Conservation (phyloP, 2,329 filamentous ascomycete species). For the Colletotrichum graminicola region DNA sequence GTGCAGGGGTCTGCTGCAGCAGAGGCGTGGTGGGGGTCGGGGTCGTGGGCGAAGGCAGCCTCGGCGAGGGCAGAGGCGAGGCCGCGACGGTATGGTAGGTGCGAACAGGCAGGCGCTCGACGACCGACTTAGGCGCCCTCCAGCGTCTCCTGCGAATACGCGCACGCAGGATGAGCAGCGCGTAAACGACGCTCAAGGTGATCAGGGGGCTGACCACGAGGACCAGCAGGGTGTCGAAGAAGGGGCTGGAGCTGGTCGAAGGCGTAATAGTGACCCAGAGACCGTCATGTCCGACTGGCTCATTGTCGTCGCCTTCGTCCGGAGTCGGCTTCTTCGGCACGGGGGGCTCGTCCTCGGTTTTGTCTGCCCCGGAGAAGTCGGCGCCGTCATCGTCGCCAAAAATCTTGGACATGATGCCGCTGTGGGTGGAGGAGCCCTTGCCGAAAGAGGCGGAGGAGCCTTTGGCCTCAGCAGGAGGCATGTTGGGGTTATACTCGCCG, state of each 20-base stretch:
- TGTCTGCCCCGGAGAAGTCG: constrained; percentile 46
- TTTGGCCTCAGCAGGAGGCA: constrained; percentile 50
- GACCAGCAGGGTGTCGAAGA: constrained; percentile 96
- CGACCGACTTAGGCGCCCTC: constrained; percentile 97
- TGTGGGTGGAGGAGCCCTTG: constrained; percentile 31
- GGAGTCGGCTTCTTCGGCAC: constrained; percentile 44
- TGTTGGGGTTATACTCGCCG: constrained; percentile 70
- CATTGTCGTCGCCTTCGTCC: constrained; percentile 43
- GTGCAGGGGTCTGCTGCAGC: constrained; percentile 69
- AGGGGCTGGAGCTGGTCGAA: constrained; percentile 88
- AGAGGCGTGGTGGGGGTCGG: constrained; percentile 84
- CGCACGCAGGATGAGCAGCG: constrained; percentile 86
- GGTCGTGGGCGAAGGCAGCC: constrained; percentile 72
- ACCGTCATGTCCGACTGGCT: constrained; percentile 73
- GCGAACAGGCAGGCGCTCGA: constrained; percentile 92
- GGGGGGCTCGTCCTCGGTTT: constrained; percentile 43
- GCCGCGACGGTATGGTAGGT: constrained; percentile 89
- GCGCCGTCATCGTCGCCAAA: constrained; percentile 60
- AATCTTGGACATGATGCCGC: constrained; percentile 62
- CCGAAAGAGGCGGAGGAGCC: constrained; percentile 43
- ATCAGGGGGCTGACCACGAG: constrained; percentile 95
- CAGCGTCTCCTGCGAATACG: constrained; percentile 90
- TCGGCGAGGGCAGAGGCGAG: constrained; percentile 67
- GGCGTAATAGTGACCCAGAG: constrained; percentile 98
- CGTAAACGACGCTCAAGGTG: constrained; percentile 93